phyloP scores from a whole-genome alignment of 2,329 filamentous ascomycete genomes.

The Talaromyces sp. region DNA sequence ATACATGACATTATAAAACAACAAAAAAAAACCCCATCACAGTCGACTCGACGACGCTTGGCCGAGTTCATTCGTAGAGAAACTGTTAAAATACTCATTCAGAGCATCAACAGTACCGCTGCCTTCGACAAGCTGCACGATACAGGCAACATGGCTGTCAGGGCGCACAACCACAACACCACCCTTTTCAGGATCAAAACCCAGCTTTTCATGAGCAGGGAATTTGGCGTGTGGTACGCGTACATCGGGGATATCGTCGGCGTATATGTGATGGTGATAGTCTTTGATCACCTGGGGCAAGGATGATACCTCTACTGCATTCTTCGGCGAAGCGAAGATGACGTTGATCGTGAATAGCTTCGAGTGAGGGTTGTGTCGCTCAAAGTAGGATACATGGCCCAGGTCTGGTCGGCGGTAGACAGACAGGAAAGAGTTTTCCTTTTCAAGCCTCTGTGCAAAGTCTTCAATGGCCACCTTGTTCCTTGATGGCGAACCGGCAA shows the following conservation, averaged over 20 bases:
- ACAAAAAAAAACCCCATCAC: slow-evolving; percentile 12
- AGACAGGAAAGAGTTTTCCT: slow-evolving; percentile 67
- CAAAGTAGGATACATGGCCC: slow-evolving; percentile 65
- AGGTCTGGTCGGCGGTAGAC: slow-evolving; percentile 61
- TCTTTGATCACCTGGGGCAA: slow-evolving; percentile 67
- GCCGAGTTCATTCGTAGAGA: slow-evolving; percentile 56
- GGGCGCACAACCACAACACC: slow-evolving; percentile 80
- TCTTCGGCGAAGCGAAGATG: slow-evolving; percentile 64
- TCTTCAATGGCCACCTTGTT: slow-evolving; percentile 64
- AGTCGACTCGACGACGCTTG: slow-evolving; percentile 32
- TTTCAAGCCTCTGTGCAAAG: slow-evolving; percentile 61
- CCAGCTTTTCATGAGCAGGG: slow-evolving; percentile 82
- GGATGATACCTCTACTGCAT: slow-evolving; percentile 68
- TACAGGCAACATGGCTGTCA: slow-evolving; percentile 80
- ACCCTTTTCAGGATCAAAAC: slow-evolving; percentile 66
- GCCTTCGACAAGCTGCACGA: slow-evolving; percentile 69
- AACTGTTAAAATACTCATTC: slow-evolving; percentile 74
- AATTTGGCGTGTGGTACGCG: slow-evolving; percentile 65
- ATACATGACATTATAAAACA: too few relatives aligned
- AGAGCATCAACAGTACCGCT: slow-evolving; percentile 74
- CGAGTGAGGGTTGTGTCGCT: slow-evolving; percentile 80
- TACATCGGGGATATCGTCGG: slow-evolving; percentile 74
- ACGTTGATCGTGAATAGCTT: slow-evolving; percentile 75
- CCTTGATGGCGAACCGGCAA: slow-evolving; percentile 64
- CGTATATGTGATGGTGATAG: slow-evolving; percentile 79